A percentile compares a stretch with the other conserved stretches of the same genome.
Evolutionary conservation across 2,329 filamentous ascomycete species (phyloP).

Genomic region (Lachnellula suecica): DNA sequence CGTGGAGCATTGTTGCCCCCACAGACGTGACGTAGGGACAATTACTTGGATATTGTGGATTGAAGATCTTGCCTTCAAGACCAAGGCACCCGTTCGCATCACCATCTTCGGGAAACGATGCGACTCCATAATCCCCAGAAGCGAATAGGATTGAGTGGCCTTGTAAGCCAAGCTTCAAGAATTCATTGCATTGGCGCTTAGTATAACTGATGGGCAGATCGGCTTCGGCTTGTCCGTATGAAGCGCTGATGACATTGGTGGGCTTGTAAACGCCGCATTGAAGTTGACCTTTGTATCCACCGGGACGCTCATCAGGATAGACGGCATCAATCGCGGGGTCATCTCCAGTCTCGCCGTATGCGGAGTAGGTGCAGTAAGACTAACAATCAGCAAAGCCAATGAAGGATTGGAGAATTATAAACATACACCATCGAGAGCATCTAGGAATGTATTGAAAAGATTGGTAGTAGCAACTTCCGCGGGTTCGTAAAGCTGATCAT

Average conservation of each 20-base stretch:
- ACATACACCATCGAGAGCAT: slow-evolving; percentile 28
- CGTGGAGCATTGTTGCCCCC: too few relatives aligned
- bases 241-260: slow-evolving; percentile 52
- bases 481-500: slow-evolving; percentile 25
- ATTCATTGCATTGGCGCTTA: slow-evolving; percentile 61
- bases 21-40: too few relatives aligned
- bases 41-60: too few relatives aligned
- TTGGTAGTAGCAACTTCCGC: slow-evolving; percentile 21
- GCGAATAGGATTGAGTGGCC: slow-evolving; percentile 66
- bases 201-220: slow-evolving; percentile 59
- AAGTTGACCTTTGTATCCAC: slow-evolving; percentile 29
- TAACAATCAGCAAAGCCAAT: slow-evolving; percentile 11
- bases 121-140: slow-evolving; percentile 59
- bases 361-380: slow-evolving; percentile 45
- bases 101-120: slow-evolving; percentile 56
- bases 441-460: slow-evolving; percentile 30
- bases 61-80: too few relatives aligned
- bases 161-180: slow-evolving; percentile 64
- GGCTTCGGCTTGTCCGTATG: slow-evolving; percentile 68
- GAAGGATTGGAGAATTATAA: too few relatives aligned
- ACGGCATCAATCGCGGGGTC: slow-evolving; percentile 41
- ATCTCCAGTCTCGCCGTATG: slow-evolving; percentile 41
- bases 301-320: slow-evolving; percentile 25
- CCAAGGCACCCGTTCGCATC: slow-evolving; percentile 41
- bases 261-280: slow-evolving; percentile 21